Evolutionary conservation across 2,329 filamentous ascomycete genomes (phyloP).

Genomic region (Aspergillus clavatus): DNA sequence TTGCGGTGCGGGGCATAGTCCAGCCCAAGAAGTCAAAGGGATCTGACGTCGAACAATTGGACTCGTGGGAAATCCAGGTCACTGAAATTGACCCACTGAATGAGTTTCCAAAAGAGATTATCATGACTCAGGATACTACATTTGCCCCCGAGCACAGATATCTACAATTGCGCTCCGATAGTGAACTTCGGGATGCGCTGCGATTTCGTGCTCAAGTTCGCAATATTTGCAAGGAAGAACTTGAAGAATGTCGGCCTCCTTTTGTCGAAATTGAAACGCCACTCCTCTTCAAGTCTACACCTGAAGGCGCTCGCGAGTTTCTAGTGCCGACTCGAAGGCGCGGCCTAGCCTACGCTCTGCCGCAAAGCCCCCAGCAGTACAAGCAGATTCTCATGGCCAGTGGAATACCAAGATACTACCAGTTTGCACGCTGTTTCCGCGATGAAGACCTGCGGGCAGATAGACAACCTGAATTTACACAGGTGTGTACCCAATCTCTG

Average conservation of each 20-base stretch:
- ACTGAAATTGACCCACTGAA: conserved; percentile 64
- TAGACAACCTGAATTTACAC: conserved; percentile 93
- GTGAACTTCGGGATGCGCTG: conserved; percentile 62
- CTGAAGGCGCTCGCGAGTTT: conserved; percentile 92
- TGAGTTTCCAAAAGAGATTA: conserved; percentile 67
- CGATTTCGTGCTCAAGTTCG: conserved; percentile 61
- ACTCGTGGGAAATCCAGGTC: conserved; percentile 56
- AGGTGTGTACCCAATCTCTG: no score
- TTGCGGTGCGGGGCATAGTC: conserved; percentile 50
- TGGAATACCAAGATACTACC: conserved; percentile 76
- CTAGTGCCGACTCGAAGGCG: conserved; percentile 76
- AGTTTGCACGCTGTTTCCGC: conserved; percentile 90
- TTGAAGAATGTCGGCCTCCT: conserved; percentile 48
- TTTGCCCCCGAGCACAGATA: conserved; percentile 74
- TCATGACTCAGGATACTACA: conserved; percentile 67
- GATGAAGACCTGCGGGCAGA: conserved; percentile 92
- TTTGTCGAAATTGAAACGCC: conserved; percentile 88
- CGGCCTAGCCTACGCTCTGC: conserved; percentile 80
- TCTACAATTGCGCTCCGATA: conserved; percentile 75
- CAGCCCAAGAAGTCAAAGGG: conserved; percentile 35
- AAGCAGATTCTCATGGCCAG: conserved; percentile 97
- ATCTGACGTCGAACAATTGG: conserved; percentile 25
- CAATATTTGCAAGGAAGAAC: conserved; percentile 49
- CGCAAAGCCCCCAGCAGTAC: conserved; percentile 96
- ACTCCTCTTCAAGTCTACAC: conserved; percentile 92